Percentiles rank a stretch among this genome's conserved stretches.
phyloP scores from a whole-genome alignment of 805 yeast genomes.

The Candida sithepensis region DNA sequence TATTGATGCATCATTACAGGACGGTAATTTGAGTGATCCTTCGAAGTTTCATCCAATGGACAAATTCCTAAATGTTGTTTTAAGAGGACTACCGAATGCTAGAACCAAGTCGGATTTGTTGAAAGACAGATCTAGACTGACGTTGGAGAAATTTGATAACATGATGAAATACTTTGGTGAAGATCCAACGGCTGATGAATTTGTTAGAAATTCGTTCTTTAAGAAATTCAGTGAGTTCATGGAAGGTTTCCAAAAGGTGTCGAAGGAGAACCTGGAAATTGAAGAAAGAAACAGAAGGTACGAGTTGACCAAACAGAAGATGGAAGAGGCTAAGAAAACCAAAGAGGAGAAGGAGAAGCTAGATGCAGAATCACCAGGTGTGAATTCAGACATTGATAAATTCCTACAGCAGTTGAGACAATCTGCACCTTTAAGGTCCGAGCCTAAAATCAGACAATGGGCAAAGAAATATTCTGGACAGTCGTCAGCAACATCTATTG shows the following conservation, averaged over 20 bases:
- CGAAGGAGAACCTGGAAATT: slow-evolving; percentile 67
- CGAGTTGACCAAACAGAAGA: slow-evolving; percentile 68
- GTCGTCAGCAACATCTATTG: background rate
- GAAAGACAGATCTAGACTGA: slow-evolving; percentile 57
- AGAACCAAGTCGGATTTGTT: slow-evolving; percentile 63
- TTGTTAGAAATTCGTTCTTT: slow-evolving; percentile 68
- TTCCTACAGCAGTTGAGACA: slow-evolving; percentile 82
- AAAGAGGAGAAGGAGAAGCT: slow-evolving; percentile 35
- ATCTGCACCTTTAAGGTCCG: slow-evolving; percentile 75
- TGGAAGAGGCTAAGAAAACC: slow-evolving; percentile 40
- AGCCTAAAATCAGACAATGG: slow-evolving; percentile 74
- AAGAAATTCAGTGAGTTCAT: slow-evolving; percentile 77
- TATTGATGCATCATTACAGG: slow-evolving; percentile 67
- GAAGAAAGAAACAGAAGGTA: slow-evolving; percentile 80
- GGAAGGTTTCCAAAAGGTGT: slow-evolving; percentile 74
- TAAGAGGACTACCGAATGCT: slow-evolving; percentile 72
- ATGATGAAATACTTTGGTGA: slow-evolving; percentile 91
- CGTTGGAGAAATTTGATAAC: slow-evolving; percentile 61
- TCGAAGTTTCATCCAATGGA: slow-evolving; percentile 81
- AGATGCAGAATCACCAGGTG: slow-evolving; percentile 32
- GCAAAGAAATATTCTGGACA: slow-evolving; percentile 51
- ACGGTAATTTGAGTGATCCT: slow-evolving; percentile 84
- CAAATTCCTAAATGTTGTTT: slow-evolving; percentile 55
- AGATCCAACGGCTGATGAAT: slow-evolving; percentile 60
- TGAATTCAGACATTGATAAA: slow-evolving; percentile 67